Evolutionary conservation across 176 grass and related monocot genomes (phyloP).

Genomic region (Stipa capillata): DNA sequence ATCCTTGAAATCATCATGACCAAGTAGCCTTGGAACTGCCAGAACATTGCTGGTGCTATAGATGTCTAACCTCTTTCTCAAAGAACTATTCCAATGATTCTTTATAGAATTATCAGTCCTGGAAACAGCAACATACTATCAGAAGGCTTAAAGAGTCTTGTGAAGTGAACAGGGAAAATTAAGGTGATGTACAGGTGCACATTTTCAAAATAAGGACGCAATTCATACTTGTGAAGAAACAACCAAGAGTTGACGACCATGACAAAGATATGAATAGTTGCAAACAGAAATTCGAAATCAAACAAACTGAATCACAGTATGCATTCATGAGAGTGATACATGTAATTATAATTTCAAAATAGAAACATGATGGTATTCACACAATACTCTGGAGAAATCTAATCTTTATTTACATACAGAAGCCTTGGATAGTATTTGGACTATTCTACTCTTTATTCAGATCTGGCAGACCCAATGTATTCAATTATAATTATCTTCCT

Average conservation of each 20-base stretch:
- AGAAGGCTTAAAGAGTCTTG: too few relatives aligned
- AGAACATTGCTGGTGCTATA: conserved; percentile 34
- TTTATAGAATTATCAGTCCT: conserved; percentile 99
- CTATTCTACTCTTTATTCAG: background rate
- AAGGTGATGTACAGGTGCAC: too few relatives aligned
- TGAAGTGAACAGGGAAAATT: too few relatives aligned
- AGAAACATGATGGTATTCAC: background rate
- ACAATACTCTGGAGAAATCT: background rate
- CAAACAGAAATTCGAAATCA: background rate
- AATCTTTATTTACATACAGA: background rate
- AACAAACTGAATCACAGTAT: background rate
- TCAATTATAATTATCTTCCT: too few relatives aligned
- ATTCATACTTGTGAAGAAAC: too few relatives aligned
- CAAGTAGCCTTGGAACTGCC: conserved; percentile 22
- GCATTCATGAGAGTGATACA: background rate
- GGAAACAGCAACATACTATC: conserved; percentile 17
- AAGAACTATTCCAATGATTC: conserved; percentile 99
- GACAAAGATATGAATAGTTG: background rate
- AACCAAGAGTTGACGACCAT: background rate
- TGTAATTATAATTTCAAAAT: background rate
- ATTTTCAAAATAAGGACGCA: too few relatives aligned
- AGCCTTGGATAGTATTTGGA: background rate
- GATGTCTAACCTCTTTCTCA: conserved; percentile 83
- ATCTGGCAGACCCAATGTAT: conserved; percentile 1
- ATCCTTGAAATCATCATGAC: conserved; percentile 41